phyloP scores from a whole-genome alignment of 2,329 filamentous ascomycete genomes.

The Metarhizium album region DNA sequence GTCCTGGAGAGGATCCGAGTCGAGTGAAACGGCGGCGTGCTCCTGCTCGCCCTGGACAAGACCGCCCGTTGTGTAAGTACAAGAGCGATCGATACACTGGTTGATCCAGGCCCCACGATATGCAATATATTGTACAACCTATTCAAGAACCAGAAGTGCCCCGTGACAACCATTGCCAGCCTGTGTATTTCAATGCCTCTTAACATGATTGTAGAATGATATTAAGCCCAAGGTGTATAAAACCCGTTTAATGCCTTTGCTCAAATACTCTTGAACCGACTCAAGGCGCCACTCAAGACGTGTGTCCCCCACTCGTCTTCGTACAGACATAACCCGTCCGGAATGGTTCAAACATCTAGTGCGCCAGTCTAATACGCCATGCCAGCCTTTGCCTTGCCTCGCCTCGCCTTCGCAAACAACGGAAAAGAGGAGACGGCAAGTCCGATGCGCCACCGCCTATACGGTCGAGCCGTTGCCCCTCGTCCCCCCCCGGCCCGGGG shows the following conservation, averaged over 20 bases:
- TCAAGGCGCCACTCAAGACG: neutral
- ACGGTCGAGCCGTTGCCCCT: slow-evolving; percentile 19
- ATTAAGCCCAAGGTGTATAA: neutral
- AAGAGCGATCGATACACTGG: too few species aligned
- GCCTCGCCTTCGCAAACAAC: neutral
- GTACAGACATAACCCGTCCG: neutral
- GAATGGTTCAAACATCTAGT: neutral
- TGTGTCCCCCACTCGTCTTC: too few species aligned
- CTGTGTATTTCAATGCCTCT: neutral
- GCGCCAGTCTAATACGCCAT: slow-evolving; percentile 1
- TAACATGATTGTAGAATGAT: neutral
- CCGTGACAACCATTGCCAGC: too few species aligned
- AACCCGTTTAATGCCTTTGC: neutral
- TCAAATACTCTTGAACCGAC: neutral
- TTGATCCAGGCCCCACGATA: too few species aligned
- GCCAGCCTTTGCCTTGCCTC: neutral
- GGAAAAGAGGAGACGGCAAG: neutral
- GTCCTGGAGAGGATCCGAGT: too few species aligned
- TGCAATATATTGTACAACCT: too few species aligned
- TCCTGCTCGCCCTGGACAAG: too few species aligned
- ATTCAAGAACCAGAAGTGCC: too few species aligned
- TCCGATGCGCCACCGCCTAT: slow-evolving; percentile 16
- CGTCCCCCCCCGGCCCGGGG: neutral
- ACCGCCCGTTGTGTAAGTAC: too few species aligned
- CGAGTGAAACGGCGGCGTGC: too few species aligned